Conservation (phyloP, 345 rosid genomes). For the Eucalyptus cloeziana region DNA sequence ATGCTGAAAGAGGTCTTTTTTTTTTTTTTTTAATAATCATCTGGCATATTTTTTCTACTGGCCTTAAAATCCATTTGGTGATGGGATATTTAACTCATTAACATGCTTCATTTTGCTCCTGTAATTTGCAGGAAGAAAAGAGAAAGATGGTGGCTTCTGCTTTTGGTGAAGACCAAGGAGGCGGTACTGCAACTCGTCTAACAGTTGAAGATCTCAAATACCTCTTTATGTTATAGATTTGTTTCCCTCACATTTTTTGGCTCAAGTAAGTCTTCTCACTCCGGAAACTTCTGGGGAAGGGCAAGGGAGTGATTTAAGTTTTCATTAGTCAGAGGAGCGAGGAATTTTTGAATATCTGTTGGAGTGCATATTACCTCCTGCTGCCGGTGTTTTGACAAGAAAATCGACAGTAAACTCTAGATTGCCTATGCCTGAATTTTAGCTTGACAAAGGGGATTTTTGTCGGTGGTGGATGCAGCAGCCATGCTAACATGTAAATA, state of each 20-base stretch:
- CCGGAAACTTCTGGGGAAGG: background rate
- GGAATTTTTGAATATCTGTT: background rate
- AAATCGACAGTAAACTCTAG: background rate
- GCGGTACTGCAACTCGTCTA: slow-evolving; percentile 61
- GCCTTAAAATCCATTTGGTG: background rate
- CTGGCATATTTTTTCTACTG: background rate
- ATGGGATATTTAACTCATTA: accelerated
- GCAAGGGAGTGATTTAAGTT: background rate
- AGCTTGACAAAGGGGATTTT: background rate
- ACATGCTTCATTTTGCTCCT: background rate
- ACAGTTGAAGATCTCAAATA: slow-evolving; percentile 83
- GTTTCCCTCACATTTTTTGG: background rate
- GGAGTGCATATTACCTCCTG: background rate
- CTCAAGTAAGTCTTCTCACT: background rate
- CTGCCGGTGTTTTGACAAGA: background rate
- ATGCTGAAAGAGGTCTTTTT: background rate
- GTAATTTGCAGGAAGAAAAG: slow-evolving; percentile 65
- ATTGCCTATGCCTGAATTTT: background rate
- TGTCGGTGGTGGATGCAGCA: background rate
- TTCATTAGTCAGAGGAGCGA: background rate
- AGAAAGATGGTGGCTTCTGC: slow-evolving; percentile 95
- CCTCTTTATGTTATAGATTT: slow-evolving; percentile 23
- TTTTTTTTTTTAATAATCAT: background rate
- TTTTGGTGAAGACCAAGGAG: slow-evolving; percentile 88
- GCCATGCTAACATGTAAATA: background rate